Conservation (phyloP, 192 early-diverging fungal genomes). For the Jimgerdemannia flammicorona region DNA sequence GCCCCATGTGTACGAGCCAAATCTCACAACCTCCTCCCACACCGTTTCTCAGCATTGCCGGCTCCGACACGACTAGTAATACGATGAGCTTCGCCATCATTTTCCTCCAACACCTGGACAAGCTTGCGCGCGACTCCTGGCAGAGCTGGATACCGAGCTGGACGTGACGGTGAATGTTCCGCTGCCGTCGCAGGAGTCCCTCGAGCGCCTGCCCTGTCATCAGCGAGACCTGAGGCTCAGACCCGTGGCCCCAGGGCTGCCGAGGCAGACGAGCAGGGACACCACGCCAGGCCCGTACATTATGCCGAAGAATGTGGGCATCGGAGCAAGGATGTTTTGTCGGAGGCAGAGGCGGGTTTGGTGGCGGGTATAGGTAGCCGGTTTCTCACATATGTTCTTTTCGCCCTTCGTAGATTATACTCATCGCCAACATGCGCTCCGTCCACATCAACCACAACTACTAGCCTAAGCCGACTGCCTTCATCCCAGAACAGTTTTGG, state of each 20-base stretch:
- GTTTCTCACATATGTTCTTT: neutral
- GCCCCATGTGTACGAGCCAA: neutral
- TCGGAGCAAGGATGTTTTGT: neutral
- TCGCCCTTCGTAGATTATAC: neutral
- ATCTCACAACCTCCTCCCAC: neutral
- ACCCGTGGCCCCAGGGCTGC: conserved; percentile 26
- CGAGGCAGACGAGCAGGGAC: conserved; percentile 12
- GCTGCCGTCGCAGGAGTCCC: conserved; percentile 30
- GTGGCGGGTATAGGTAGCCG: no score
- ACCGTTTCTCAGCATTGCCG: conserved; percentile 9
- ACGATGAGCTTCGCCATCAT: conserved; percentile 37
- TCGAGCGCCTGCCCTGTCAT: conserved; percentile 33
- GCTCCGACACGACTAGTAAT: conserved; percentile 44
- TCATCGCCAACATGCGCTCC: conserved; percentile 4
- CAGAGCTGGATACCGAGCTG: conserved; percentile 33
- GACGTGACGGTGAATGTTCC: conserved; percentile 8
- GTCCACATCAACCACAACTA: conserved; percentile 23
- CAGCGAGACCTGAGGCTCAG: conserved; percentile 31
- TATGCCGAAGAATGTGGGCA: conserved; percentile 25
- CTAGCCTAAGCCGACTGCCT: conserved; percentile 37
- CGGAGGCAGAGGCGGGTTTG: no score
- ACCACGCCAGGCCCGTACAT: conserved; percentile 8
- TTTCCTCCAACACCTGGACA: conserved; percentile 32
- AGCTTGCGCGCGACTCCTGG: conserved; percentile 29
- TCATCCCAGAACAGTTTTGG: conserved; percentile 46